Evolutionary conservation across 2,329 filamentous ascomycete species (phyloP).

Genomic region (Colletotrichum lentis): DNA sequence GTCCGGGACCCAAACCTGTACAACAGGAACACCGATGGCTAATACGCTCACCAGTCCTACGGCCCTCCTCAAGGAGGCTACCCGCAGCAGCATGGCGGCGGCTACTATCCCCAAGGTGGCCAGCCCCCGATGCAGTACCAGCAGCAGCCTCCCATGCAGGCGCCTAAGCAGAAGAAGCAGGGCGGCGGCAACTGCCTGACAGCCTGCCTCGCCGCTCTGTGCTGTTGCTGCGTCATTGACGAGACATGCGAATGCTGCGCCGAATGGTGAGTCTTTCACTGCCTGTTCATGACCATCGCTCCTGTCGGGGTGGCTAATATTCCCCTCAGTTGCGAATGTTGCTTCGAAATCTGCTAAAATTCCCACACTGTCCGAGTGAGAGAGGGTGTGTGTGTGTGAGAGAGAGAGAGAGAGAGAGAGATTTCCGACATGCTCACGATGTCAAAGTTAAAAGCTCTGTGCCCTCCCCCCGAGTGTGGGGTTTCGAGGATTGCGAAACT

Average conservation of each 20-base stretch:
- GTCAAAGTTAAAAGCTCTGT: background rate
- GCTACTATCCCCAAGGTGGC: conserved; percentile 44
- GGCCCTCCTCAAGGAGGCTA: conserved; percentile 45
- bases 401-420: no score
- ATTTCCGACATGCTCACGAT: conserved; percentile 18
- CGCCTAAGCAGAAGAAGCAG: conserved; percentile 42
- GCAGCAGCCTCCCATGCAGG: conserved; percentile 46
- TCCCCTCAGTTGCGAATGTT: conserved; percentile 49
- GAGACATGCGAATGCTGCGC: conserved; percentile 59
- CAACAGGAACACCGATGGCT: conserved; percentile 3
- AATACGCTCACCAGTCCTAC: conserved; percentile 43
- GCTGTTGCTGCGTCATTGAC: conserved; percentile 61
- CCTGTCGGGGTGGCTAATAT: conserved; percentile 20
- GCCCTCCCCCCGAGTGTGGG: background rate
- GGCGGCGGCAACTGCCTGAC: conserved; percentile 54
- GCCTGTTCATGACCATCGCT: background rate
- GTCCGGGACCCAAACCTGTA: no score
- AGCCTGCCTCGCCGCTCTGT: conserved; percentile 58
- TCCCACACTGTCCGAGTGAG: background rate
- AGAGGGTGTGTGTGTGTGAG: background rate
- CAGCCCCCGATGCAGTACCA: conserved; percentile 57
- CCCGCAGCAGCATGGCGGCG: conserved; percentile 43
- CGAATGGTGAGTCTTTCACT: conserved; percentile 47
- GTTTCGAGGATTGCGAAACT: background rate
- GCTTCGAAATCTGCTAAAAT: conserved; percentile 40